phyloP scores from a whole-genome alignment of 192 early-diverging fungal genomes.

The Helicostylum pulchrum region DNA sequence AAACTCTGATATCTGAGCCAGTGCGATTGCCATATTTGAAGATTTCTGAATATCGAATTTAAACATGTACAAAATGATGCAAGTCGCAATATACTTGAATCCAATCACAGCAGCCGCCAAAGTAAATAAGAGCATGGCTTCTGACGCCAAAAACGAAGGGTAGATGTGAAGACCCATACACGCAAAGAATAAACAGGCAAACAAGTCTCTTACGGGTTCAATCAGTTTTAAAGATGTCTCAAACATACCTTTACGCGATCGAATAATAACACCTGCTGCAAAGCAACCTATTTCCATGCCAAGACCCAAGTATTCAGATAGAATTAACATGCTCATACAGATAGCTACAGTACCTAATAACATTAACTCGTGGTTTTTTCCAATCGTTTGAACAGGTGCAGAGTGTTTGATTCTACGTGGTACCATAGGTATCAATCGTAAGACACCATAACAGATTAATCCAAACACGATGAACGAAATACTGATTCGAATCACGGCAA shows the following conservation, averaged over 20 bases:
- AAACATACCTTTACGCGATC: conserved; percentile 38
- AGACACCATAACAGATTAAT: conserved; percentile 28
- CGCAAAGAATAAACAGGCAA: conserved; percentile 58
- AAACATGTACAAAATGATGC: conserved; percentile 41
- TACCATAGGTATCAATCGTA: conserved; percentile 15
- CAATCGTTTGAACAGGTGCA: conserved; percentile 12
- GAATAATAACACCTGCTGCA: conserved; percentile 55
- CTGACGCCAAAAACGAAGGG: conserved; percentile 50
- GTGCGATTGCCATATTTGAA: conserved; percentile 43
- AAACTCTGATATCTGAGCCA: conserved; percentile 59
- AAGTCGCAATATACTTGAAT: conserved; percentile 45
- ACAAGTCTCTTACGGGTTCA: conserved; percentile 50
- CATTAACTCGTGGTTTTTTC: conserved; percentile 39
- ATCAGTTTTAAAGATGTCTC: conserved; percentile 39
- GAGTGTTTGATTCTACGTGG: conserved; percentile 11
- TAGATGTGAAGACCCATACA: conserved; percentile 59
- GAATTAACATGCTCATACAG: conserved; percentile 44
- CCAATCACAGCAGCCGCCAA: conserved; percentile 43
- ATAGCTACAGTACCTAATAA: conserved; percentile 44
- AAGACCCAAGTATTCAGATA: conserved; percentile 43
- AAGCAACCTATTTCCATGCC: conserved; percentile 58
- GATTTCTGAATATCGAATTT: conserved; percentile 32
- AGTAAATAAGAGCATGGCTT: conserved; percentile 43
- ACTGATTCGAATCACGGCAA: conserved; percentile 29
- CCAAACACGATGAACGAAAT: conserved; percentile 42